These are phyloP conservation scores for Arabidopsis suecica DNA, from an alignment of 345 rosid genomes.

Conservation along the genomic window DNA sequence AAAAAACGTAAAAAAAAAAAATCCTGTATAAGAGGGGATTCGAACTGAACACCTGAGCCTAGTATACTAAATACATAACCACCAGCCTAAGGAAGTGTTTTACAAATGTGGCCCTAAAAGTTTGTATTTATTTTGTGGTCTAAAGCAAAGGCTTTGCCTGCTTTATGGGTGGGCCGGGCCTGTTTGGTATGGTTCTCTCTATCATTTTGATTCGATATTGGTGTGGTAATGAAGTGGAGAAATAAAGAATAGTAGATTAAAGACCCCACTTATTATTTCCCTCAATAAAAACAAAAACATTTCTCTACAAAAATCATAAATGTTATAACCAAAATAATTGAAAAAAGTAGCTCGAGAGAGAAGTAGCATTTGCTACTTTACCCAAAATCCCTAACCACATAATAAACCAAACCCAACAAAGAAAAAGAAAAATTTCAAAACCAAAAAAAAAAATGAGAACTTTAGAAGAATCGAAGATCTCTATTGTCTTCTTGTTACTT, in stretches of 20 bases:
- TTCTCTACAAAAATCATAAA: conserved; percentile 30
- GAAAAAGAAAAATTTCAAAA: neutral
- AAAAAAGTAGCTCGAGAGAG: conserved; percentile 36
- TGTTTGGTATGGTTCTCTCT: neutral
- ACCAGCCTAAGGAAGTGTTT: too few relatives aligned
- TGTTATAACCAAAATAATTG: conserved; percentile 42
- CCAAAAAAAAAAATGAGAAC: conserved; percentile 34
- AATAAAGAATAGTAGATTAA: conserved; percentile 16
- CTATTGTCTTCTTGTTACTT: conserved; percentile 46
- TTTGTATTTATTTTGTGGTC: too few relatives aligned
- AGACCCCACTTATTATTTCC: conserved; percentile 30
- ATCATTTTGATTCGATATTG: conserved; percentile 31
- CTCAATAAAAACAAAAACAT: conserved; percentile 25
- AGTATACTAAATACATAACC: too few relatives aligned
- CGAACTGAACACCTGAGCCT: too few relatives aligned
- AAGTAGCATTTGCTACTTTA: conserved; percentile 27
- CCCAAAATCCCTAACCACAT: conserved; percentile 35
- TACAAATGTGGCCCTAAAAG: too few relatives aligned
- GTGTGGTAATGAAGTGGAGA: conserved; percentile 34
- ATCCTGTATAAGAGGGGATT: too few relatives aligned
- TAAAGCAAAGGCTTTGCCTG: too few relatives aligned
- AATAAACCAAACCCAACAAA: conserved; percentile 22
- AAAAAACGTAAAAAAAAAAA: too few relatives aligned
- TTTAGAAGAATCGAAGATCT: conserved; percentile 42
- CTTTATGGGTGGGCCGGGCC: too few relatives aligned